Evolutionary conservation across 2,329 filamentous ascomycete species (phyloP).

Genomic region (Nemania diffusa): DNA sequence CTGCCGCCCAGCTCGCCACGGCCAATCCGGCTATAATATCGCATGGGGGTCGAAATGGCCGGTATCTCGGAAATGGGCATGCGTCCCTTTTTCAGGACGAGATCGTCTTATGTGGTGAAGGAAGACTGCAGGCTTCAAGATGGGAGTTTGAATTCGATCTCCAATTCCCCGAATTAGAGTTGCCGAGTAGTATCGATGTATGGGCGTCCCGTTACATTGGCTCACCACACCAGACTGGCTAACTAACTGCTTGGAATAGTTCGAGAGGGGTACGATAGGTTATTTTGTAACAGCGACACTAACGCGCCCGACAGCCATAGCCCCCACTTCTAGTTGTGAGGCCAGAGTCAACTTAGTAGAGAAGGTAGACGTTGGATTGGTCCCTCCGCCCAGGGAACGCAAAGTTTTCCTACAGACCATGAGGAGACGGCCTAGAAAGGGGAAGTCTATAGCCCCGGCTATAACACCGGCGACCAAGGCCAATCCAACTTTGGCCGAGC

Average conservation of each 20-base stretch:
- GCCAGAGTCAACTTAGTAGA: constrained; percentile 83
- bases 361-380: constrained; percentile 82
- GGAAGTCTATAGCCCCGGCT: constrained; percentile 62
- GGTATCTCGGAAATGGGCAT: constrained; percentile 79
- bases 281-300: constrained; percentile 92
- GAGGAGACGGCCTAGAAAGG: constrained; percentile 74
- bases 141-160: constrained; percentile 85
- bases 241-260: constrained; percentile 64
- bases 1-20: constrained; percentile 60
- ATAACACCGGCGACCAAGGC: constrained; percentile 51
- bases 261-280: constrained; percentile 91
- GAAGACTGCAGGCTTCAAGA: constrained; percentile 75
- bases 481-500: constrained; percentile 54
- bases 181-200: constrained; percentile 96
- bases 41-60: constrained; percentile 54
- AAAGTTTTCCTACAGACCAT: constrained; percentile 90
- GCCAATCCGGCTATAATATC: constrained; percentile 55
- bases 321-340: constrained; percentile 82
- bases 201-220: constrained; percentile 49
- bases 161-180: constrained; percentile 72
- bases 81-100: constrained; percentile 87
- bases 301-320: constrained; percentile 87
- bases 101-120: constrained; percentile 80
- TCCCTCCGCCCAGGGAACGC: constrained; percentile 79
- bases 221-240: constrained; percentile 9